Evolutionary conservation across 2,329 filamentous ascomycete genomes (phyloP).

Genomic region (Botryotinia convoluta): DNA sequence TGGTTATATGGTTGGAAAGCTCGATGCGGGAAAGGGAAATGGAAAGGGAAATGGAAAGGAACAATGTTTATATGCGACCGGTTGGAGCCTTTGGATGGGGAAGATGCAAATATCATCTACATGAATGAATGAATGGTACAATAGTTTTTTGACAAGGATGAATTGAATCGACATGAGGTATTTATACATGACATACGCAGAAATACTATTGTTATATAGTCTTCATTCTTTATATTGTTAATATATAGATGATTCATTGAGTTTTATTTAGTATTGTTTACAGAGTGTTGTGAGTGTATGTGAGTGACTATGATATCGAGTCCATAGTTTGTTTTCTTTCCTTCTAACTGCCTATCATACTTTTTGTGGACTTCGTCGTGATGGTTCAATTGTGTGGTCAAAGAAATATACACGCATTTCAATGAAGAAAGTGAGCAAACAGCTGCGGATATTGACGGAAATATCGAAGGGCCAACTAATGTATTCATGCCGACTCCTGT

Average conservation of each 20-base stretch:
- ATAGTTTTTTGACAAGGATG: neutral
- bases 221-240: neutral
- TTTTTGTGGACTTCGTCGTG: neutral
- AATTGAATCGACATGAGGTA: neutral
- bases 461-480: neutral
- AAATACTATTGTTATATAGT: neutral
- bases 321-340: neutral
- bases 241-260: neutral
- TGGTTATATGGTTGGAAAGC: slow-evolving; percentile 10
- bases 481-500: neutral
- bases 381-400: neutral
- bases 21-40: neutral
- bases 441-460: neutral
- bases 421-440: neutral
- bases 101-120: neutral
- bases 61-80: slow-evolving; percentile 28
- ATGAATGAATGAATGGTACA: slow-evolving; percentile 3
- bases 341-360: neutral
- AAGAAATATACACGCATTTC: neutral
- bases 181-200: neutral
- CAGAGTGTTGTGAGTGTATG: too few relatives aligned
- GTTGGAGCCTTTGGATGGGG: neutral
- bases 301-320: neutral
- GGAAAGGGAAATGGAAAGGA: neutral
- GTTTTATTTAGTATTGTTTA: neutral